Percentiles rank a stretch among this genome's conserved stretches.
phyloP scores from a whole-genome alignment of 2,329 filamentous ascomycete species.

The Diplodia corticola region DNA sequence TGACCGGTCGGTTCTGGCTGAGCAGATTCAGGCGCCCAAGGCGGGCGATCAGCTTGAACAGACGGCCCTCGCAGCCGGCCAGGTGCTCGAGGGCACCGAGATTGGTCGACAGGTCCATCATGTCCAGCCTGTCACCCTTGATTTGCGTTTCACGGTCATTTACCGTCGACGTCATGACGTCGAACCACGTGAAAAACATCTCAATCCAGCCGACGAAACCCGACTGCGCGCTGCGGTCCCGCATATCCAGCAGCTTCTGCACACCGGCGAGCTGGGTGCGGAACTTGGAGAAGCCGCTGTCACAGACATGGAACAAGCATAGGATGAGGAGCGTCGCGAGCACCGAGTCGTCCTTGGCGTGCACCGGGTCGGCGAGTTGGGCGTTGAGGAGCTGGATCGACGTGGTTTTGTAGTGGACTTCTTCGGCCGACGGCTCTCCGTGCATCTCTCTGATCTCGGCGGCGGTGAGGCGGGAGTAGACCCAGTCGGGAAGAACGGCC shows the following conservation, averaged over 20 bases:
- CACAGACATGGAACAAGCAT: slow-evolving; percentile 90
- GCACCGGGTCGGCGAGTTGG: slow-evolving; percentile 73
- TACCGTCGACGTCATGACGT: slow-evolving; percentile 86
- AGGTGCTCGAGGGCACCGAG: slow-evolving; percentile 75
- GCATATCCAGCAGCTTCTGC: slow-evolving; percentile 81
- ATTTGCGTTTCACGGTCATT: slow-evolving; percentile 90
- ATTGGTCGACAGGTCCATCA: slow-evolving; percentile 64
- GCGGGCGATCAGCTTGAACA: slow-evolving; percentile 84
- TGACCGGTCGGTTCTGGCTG: slow-evolving; percentile 63
- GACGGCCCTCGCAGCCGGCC: slow-evolving; percentile 79
- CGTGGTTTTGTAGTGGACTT: slow-evolving; percentile 80
- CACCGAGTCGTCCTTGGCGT: slow-evolving; percentile 80
- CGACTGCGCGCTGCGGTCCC: slow-evolving; percentile 61
- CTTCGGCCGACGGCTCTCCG: slow-evolving; percentile 67
- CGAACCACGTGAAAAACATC: slow-evolving; percentile 90
- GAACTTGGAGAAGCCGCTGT: slow-evolving; percentile 90
- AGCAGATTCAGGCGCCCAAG: slow-evolving; percentile 83
- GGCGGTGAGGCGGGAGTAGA: slow-evolving; percentile 40
- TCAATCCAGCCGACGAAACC: slow-evolving; percentile 86
- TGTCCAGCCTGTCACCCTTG: slow-evolving; percentile 61
- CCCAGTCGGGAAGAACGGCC: slow-evolving; percentile 40
- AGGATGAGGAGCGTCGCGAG: slow-evolving; percentile 84
- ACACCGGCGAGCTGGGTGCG: slow-evolving; percentile 91
- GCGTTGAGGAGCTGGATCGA: slow-evolving; percentile 82
- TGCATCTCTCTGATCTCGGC: slow-evolving; percentile 42